phyloP scores from a whole-genome alignment of 768 basidiomycete species.

The Lyophyllum semitale region DNA sequence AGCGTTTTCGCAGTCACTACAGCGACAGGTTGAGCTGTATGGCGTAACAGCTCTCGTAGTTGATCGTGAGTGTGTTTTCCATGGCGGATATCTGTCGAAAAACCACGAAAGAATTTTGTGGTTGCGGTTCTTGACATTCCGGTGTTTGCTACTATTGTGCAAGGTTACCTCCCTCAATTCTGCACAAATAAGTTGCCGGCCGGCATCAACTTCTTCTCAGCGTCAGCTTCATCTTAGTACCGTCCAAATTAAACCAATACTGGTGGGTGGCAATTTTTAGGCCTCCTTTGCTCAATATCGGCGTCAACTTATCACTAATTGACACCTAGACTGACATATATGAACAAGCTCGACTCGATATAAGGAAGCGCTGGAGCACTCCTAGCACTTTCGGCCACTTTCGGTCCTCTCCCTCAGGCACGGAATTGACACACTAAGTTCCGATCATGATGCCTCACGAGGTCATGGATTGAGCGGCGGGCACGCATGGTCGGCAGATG shows the following conservation, averaged over 20 bases:
- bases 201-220: not conserved
- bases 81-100: slow-evolving; percentile 13
- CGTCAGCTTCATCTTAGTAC: not conserved
- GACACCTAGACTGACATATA: too few relatives aligned
- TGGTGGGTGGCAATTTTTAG: too few relatives aligned
- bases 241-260: too few relatives aligned
- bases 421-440: too few relatives aligned
- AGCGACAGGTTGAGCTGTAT: slow-evolving; percentile 83
- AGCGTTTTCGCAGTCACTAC: slow-evolving; percentile 77
- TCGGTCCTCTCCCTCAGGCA: too few relatives aligned
- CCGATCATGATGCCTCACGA: slow-evolving; percentile 4
- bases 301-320: not conserved
- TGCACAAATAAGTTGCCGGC: not conserved
- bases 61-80: slow-evolving; percentile 16
- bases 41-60: slow-evolving; percentile 65
- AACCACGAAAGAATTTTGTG: slow-evolving; percentile 14
- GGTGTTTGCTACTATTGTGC: slow-evolving; percentile 6
- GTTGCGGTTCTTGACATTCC: slow-evolving; percentile 12
- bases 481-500: not conserved
- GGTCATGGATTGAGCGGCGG: not conserved
- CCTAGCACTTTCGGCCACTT: too few relatives aligned
- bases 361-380: too few relatives aligned
- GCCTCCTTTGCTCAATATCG: not conserved
- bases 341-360: too few relatives aligned
- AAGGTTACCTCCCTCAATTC: not conserved